These are phyloP conservation scores for Albophoma yamanashiensis DNA, from an alignment of 2,329 filamentous ascomycete species.

Conservation along the genomic window DNA sequence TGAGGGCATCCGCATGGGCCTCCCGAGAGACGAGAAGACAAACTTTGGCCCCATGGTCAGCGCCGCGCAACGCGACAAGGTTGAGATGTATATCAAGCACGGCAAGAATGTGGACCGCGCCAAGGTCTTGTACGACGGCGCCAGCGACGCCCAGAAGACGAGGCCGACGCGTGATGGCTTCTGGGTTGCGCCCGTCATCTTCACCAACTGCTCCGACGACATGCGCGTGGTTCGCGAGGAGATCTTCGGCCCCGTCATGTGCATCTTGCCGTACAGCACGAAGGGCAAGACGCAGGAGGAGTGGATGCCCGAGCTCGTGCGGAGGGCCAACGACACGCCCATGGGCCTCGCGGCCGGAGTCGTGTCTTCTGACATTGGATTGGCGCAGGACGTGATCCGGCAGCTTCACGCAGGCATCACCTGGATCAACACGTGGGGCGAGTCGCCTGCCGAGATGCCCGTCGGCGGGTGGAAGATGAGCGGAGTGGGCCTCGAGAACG, in stretches of 20 bases:
- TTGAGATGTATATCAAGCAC: slow-evolving; percentile 63
- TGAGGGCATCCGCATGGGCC: slow-evolving; percentile 66
- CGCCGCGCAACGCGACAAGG: slow-evolving; percentile 64
- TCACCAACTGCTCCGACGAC: slow-evolving; percentile 72
- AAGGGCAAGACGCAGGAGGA: slow-evolving; percentile 14
- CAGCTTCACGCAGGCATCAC: slow-evolving; percentile 76
- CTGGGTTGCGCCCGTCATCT: slow-evolving; percentile 77
- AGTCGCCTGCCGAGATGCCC: slow-evolving; percentile 83
- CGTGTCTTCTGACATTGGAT: slow-evolving; percentile 65
- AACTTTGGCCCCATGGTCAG: slow-evolving; percentile 83
- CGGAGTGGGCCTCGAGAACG: slow-evolving; percentile 81
- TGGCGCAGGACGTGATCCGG: slow-evolving; percentile 60
- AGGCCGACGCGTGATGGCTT: slow-evolving; percentile 52
- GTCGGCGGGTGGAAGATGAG: slow-evolving; percentile 90
- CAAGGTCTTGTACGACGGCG: slow-evolving; percentile 61
- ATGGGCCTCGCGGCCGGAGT: slow-evolving; percentile 78
- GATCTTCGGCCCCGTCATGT: slow-evolving; percentile 84
- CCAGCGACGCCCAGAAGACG: slow-evolving; percentile 38
- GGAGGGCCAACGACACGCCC: slow-evolving; percentile 64
- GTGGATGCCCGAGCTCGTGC: slow-evolving; percentile 55
- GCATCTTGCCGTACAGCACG: slow-evolving; percentile 62
- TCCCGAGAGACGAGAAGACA: slow-evolving; percentile 59
- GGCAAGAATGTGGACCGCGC: slow-evolving; percentile 66
- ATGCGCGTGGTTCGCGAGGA: slow-evolving; percentile 77
- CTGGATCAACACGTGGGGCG: slow-evolving; percentile 93